These are phyloP conservation scores for Blastocystis sp. DNA, from an alignment of 352 stramenopile species.

Conservation along the genomic window DNA sequence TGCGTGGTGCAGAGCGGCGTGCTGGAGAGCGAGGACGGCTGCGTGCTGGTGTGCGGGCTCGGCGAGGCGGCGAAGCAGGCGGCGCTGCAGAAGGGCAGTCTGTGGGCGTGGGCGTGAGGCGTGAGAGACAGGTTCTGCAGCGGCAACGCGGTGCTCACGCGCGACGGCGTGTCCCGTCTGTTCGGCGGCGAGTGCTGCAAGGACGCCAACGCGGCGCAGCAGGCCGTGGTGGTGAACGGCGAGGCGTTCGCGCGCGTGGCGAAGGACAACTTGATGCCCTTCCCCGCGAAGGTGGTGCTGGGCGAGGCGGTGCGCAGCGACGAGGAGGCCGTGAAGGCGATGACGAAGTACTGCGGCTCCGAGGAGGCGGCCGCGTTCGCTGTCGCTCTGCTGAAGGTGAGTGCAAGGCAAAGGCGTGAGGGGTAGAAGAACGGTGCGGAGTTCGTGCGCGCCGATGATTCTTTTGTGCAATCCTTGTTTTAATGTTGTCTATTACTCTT, in stretches of 20 bases:
- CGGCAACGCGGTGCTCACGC: constrained; percentile 46
- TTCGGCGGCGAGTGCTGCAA: constrained; percentile 12
- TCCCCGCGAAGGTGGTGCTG: constrained; percentile 36
- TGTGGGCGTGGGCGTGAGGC: background rate
- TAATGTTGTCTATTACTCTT: constrained; percentile 41
- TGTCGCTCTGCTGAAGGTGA: constrained; percentile 15
- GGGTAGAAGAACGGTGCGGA: background rate
- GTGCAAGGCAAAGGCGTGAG: background rate
- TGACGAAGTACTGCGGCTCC: constrained; percentile 21
- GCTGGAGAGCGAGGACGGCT: background rate
- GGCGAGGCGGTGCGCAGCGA: background rate
- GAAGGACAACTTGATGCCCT: constrained; percentile 39
- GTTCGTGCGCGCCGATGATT: background rate
- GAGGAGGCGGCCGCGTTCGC: constrained; percentile 32
- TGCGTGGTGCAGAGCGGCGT: constrained; percentile 18
- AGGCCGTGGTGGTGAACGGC: constrained; percentile 39
- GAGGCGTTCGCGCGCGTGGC: constrained; percentile 9
- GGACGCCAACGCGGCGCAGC: background rate
- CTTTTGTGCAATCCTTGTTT: constrained; percentile 38
- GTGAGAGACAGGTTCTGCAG: constrained; percentile 42
- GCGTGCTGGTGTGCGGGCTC: constrained; percentile 36
- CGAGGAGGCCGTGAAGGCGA: constrained; percentile 20
- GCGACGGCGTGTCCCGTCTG: constrained; percentile 51
- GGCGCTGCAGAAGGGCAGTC: background rate
- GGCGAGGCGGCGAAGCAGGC: background rate